Base-by-base conservation (phyloP, 805 yeast genomes). In the Starmera dryadoides region DNA sequence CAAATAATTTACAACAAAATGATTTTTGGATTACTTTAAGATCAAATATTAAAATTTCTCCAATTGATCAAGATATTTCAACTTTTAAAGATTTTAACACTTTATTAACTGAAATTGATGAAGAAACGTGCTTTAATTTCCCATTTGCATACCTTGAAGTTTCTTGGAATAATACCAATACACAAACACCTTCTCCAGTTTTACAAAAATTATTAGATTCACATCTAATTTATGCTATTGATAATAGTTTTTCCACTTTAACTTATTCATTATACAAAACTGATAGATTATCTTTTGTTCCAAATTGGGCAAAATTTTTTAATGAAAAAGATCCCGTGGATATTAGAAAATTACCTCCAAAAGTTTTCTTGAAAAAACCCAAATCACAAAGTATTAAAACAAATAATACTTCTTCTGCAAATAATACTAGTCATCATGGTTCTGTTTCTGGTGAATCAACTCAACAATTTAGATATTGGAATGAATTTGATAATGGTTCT, bases 401-500 rank as follows among this genome's bases (percentile, higher is more conserved):
- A 40, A 37, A 32, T 21, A 29, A 39, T n/a, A 15, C 33, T 3
- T 18, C 37, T 10, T 20, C 29, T 16, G 39, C 28, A 19, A 20
- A 43, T 8, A n/a, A 36, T 2, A 38, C 47, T 8, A 20, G 16
- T 30, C n/a, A 25, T 23, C 36, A 30, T 15, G 9, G 23, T 9
- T 42, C 39, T 29, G 44, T 30, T 14, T 39, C 47, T 15, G 41
- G 40, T 19, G 53, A 52, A 37, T 44, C 46, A 38, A n/a, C n/a
- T n/a, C 56, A 37, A 48, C 50, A 50, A 32, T 25, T 57, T 31
- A 54, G 80, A 34, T 79, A 79, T 53, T 79, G 85, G 85, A 79
- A 79, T 50, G 85, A 79, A 58, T 79, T 79, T 52, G 85, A 79
- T 49, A 67, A 79, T 48, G 73, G 73, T 0, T 76, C 80, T 1